phyloP scores from a whole-genome alignment of 2,329 filamentous ascomycete species.

The Fonsecaea multimorphosa region DNA sequence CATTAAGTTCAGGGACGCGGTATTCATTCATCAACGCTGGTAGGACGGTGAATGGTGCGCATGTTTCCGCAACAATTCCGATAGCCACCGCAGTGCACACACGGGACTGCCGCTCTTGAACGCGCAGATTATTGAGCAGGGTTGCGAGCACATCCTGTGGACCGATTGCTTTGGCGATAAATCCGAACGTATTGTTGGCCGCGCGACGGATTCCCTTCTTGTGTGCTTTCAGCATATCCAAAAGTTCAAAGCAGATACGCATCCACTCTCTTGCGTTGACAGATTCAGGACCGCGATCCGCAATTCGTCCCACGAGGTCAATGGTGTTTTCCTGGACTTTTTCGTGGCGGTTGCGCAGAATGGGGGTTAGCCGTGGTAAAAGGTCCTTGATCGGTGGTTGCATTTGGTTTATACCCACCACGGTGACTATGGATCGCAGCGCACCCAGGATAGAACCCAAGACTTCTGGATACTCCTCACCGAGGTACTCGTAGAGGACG shows the following conservation, averaged over 20 bases:
- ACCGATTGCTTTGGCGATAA: slow-evolving; percentile 98
- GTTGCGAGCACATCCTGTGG: slow-evolving; percentile 97
- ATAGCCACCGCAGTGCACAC: slow-evolving; percentile 99
- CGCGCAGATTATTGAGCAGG: slow-evolving; percentile 91
- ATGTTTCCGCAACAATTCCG: slow-evolving; percentile 97
- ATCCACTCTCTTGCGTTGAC: slow-evolving; percentile 99
- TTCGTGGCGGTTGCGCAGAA: slow-evolving; percentile 95
- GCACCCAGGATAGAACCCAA: slow-evolving; percentile 95
- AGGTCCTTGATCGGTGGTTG: slow-evolving; percentile 97
- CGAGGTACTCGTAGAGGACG: slow-evolving; percentile 95
- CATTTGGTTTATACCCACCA: slow-evolving; percentile 98
- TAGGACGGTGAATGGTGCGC: slow-evolving; percentile 97
- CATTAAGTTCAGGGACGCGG: slow-evolving; percentile 95
- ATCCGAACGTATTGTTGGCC: slow-evolving; percentile 99
- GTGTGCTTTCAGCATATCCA: slow-evolving; percentile 99
- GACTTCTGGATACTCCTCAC: slow-evolving; percentile 98
- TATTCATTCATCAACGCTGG: slow-evolving; percentile 99
- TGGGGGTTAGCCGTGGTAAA: slow-evolving; percentile 93
- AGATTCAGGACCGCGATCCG: slow-evolving; percentile 92
- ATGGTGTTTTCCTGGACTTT: slow-evolving; percentile 99
- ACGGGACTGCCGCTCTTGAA: slow-evolving; percentile 96
- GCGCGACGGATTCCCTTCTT: slow-evolving; percentile 98
- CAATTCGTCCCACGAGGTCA: slow-evolving; percentile 95
- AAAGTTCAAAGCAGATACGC: slow-evolving; percentile 98
- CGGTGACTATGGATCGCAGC: slow-evolving; percentile 92